phyloP scores from a whole-genome alignment of 495 filamentous ascomycete species.

The Podospora australis region DNA sequence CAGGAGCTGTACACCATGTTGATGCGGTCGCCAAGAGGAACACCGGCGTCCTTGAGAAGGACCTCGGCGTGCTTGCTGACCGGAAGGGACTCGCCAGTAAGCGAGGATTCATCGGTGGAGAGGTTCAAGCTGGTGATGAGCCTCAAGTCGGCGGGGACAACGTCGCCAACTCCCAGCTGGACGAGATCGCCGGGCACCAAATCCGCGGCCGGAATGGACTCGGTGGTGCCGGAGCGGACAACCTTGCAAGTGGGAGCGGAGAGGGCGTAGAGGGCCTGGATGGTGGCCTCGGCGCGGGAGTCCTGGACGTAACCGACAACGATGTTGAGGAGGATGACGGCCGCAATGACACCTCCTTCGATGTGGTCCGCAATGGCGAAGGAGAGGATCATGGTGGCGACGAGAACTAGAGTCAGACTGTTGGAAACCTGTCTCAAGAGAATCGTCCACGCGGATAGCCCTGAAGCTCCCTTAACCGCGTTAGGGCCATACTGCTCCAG shows the following conservation, averaged over 20 bases:
- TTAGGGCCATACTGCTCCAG: conserved; percentile 45
- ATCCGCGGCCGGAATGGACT: conserved; percentile 55
- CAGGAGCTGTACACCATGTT: conserved; percentile 67
- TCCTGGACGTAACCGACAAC: conserved; percentile 73
- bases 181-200: conserved; percentile 76
- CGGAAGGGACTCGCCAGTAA: conserved; percentile 65
- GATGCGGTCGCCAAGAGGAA: conserved; percentile 56
- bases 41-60: conserved; percentile 33
- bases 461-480: conserved; percentile 44
- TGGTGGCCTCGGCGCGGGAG: conserved; percentile 79
- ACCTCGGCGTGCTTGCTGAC: conserved; percentile 33
- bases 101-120: conserved; percentile 26
- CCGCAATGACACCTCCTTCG: conserved; percentile 76
- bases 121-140: conserved; percentile 76
- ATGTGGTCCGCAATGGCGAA: conserved; percentile 76
- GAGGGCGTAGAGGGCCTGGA: conserved; percentile 69
- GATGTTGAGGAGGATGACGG: conserved; percentile 79
- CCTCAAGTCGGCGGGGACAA: conserved; percentile 68
- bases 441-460: conserved; percentile 49
- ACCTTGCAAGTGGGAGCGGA: conserved; percentile 74
- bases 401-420: conserved; percentile 52
- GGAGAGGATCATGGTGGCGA: conserved; percentile 76
- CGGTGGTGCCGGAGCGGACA: conserved; percentile 58
- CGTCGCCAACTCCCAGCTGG: conserved; percentile 72
- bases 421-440: conserved; percentile 51